Evolutionary conservation across 345 rosid genomes (phyloP), one percentile per base, ranked within the genome.

Genomic region (Brassica juncea): DNA sequence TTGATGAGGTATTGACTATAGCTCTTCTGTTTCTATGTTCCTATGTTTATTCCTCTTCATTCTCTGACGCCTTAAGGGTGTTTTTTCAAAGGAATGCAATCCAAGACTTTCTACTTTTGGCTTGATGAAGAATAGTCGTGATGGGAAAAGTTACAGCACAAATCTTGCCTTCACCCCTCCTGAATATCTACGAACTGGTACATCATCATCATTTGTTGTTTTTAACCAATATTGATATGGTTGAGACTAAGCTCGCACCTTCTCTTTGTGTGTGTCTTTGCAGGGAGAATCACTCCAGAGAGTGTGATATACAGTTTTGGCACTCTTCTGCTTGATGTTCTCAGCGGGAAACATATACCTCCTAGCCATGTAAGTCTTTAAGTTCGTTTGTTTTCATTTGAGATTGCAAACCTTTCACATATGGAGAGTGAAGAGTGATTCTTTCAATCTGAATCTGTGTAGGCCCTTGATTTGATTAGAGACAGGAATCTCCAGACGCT

Each of bases 121-220:
- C 68, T 87, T 94, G 84, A 94, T 92, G 99, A 94, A 94, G 87
- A 94, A 94, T 77, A 94, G 98, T 62, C 86, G 97, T 70, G 97
- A 92, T 44, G 98, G 99, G 57, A 94, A 87, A 89, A 92, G 97
- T 67, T 81, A 95, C 81, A 95, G 99, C 76, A 95, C 99, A 60
- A 95, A 95, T 86, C 87, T 95, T 87, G 99, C 99, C 44, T 95
- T 95, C 85, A 94, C 99, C 72, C 99, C 99, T 74, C 99, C 99
- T 4, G 97, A 94, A 87, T 95, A 93, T 83, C 85, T 95, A 69
- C 89, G 96, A 79, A 95, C 97, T 71, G 99, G 47, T 19, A 19
- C 19, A 19, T 30, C 37, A 34, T 34, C 37, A 34, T 3, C n/a
- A n/a, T n/a, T n/a, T n/a, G n/a, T 34, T 34, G 35, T 34, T 5